These are phyloP conservation scores for Yamadazyma siamensis DNA, from an alignment of 1,139 yeast genomes.

Conservation along the genomic window DNA sequence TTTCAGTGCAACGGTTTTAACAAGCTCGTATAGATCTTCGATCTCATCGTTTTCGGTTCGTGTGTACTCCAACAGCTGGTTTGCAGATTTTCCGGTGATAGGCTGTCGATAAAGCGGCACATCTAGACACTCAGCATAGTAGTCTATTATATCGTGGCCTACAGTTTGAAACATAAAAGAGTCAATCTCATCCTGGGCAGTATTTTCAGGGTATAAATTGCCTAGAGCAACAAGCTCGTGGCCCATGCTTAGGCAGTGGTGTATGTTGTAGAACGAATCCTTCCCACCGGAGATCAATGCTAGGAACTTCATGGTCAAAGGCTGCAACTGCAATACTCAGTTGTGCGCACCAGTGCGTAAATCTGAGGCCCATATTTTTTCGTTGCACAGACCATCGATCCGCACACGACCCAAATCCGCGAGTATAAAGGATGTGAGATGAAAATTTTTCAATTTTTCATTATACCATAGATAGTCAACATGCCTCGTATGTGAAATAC, in stretches of 20 bases:
- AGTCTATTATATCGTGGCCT: constrained; percentile 77
- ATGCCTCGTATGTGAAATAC: constrained; percentile 55
- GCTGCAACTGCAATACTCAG: neutral
- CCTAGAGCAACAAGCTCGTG: constrained; percentile 85
- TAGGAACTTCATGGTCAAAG: constrained; percentile 71
- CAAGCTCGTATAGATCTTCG: constrained; percentile 64
- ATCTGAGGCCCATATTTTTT: neutral
- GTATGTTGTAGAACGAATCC: constrained; percentile 86
- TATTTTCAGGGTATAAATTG: constrained; percentile 65
- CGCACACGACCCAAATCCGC: constrained; percentile 3
- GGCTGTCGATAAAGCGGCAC: constrained; percentile 77
- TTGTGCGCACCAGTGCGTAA: neutral
- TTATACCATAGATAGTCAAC: constrained; percentile 18
- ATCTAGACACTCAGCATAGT: constrained; percentile 66
- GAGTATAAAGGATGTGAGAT: constrained; percentile 4
- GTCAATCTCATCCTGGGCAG: constrained; percentile 64
- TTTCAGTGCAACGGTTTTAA: constrained; percentile 39
- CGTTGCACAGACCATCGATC: neutral
- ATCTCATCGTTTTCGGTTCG: constrained; percentile 74
- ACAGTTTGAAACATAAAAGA: constrained; percentile 98
- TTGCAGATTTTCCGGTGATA: constrained; percentile 61
- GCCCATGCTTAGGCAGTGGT: constrained; percentile 78
- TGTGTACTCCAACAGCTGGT: constrained; percentile 66
- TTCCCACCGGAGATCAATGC: constrained; percentile 95
- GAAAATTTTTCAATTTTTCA: constrained; percentile 15